Base-by-base conservation (phyloP, 306 rosid species). In the Macrotyloma uniflorum region DNA sequence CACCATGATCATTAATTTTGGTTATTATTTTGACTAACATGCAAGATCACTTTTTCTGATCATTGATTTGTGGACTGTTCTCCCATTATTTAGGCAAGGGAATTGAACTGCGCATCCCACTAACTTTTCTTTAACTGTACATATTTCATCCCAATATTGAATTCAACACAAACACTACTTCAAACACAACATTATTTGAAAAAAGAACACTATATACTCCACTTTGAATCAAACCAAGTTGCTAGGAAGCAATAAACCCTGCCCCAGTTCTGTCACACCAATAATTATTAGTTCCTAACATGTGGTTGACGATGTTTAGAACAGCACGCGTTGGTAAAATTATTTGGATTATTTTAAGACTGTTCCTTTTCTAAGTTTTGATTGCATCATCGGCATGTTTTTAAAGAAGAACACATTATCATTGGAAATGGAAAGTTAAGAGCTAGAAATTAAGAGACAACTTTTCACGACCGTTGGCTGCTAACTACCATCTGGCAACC, bases 51-150 rank as follows among this genome's bases (percentile, higher is more conserved):
- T 38, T 38, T 38, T 38, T 59, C 58, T 51, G 75, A 75, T 83
- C 38, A 86, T 85, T 70, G 67, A 38, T 64, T 53, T 70, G 0
- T 74, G 63, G 71, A 83, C 84, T 53, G 23, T 67, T 53, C 43
- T 47, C 50, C 73, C 77, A 83, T 58, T 57, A 79, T 76, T 69
- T 32, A 66, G 80, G 83, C 32, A 59, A 47, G 30, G 38, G 28
- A 59, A 49, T 49, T 59, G 28, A 78, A 73, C 36, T 57, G 6
- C 63, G 3, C 71, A 49, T 67, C 30, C 50, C 81, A 83, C 83
- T 74, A 50, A 79, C 79, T 65, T 63, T 54, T 77, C 20, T 35
- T 71, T 4, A 55, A 66, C 45, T 30, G 19, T 15, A 8, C 22
- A 14, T 42, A 54, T 43, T 66, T n/a, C 69, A 54, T 24, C 70